A percentile compares a stretch with the other conserved stretches of the same genome.
These are phyloP conservation scores for Naganishia onofrii DNA, from an alignment of 768 basidiomycete species.

Conservation along the genomic window DNA sequence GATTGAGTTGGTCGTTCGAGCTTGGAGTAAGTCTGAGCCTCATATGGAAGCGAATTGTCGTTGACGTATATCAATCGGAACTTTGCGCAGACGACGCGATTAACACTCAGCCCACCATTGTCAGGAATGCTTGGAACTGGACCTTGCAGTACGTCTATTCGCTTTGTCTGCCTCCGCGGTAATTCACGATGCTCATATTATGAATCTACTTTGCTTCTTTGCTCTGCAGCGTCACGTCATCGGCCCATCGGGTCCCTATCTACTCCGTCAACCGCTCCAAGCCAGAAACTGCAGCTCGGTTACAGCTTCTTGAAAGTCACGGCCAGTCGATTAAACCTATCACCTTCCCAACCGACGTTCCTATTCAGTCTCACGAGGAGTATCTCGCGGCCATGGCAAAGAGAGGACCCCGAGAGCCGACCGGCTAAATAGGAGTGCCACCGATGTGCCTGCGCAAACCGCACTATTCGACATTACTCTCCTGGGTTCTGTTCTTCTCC, in stretches of 20 bases:
- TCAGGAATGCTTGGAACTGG: constrained; percentile 47
- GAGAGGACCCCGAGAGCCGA: constrained; percentile 14
- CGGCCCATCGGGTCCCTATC: constrained; percentile 59
- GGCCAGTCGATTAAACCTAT: constrained; percentile 56
- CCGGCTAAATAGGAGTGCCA: constrained; percentile 7
- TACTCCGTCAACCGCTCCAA: constrained; percentile 58
- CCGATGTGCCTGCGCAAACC: no score
- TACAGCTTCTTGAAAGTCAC: constrained; percentile 54
- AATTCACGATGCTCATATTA: constrained; percentile 52
- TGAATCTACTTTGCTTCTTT: background rate
- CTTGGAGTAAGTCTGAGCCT: constrained; percentile 50
- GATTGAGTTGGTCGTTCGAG: constrained; percentile 61
- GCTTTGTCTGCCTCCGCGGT: background rate
- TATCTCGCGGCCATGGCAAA: constrained; percentile 46
- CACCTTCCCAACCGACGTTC: constrained; percentile 54
- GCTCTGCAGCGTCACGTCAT: constrained; percentile 60
- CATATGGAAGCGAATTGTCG: background rate
- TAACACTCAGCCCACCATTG: constrained; percentile 61
- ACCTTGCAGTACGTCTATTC: constrained; percentile 15
- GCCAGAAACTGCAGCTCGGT: constrained; percentile 56
- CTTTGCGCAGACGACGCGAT: constrained; percentile 56
- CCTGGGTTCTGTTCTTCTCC: no score
- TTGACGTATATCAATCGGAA: background rate
- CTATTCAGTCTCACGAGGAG: constrained; percentile 51
- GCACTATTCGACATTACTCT: no score